Base-by-base conservation (phyloP, 805 yeast genomes). In the Brettanomyces sp. region DNA sequence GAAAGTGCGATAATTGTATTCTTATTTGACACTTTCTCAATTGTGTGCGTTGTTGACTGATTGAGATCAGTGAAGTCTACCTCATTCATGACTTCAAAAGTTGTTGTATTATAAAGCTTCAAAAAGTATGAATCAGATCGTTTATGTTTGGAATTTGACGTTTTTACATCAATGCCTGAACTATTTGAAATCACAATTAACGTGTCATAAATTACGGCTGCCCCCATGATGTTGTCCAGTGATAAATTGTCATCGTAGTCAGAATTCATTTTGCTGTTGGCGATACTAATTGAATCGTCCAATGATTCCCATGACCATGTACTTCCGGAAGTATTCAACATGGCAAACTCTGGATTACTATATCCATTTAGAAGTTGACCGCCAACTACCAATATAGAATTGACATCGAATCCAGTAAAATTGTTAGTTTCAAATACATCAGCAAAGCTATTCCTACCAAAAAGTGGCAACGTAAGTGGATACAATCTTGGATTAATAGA, bases 401-500 rank as follows among this genome's bases (percentile, higher is more conserved):
- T 57, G 5, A 72, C 68, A 18, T 52, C 49, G 44, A 68, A 70
- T 38, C 62, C 56, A 22, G 63, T 57, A 12, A 56, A 49, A 38
- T 72, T 62, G 28, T 50, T 45, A 22, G 51, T 45, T 3, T 35
- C 41, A 14, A 43, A 45, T 18, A 52, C 61, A 42, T 47, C 35
- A 24, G 68, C 57, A 22, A 34, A 23, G 8, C 55, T 41, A 3
- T 61, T 35, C 13, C 51, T 47, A 23, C 56, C 52, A 52, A 79
- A 78, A 1, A 79, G 60, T 0, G 91, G 87, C 30, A 84, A 61
- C 4, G 72, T 67, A 48, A 81, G 58, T 0, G 88, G 66, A 38
- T 63, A 59, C 3, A 67, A 69, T 42, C 93, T 66, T 7, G 87
- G 70, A 49, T 76, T 77, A 1, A 83, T 66, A 9, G 64, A 49